Base-by-base conservation (phyloP, 2,329 filamentous ascomycete species). In the Phialophora chinensis region DNA sequence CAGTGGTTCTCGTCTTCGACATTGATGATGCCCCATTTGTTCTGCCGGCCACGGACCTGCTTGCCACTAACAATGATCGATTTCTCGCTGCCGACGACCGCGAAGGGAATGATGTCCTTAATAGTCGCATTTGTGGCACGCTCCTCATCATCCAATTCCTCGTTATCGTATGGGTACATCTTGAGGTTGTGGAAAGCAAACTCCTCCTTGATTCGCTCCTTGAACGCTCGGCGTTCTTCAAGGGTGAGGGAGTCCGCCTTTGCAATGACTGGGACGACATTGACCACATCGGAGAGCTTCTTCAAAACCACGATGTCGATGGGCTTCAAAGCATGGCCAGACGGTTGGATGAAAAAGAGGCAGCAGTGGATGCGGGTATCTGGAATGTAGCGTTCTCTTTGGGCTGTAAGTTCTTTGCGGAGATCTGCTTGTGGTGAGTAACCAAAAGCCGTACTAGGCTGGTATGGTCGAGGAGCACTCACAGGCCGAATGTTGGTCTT, bases 91-190 rank as follows among this genome's bases (percentile, higher is more conserved):
- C 95, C 95, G 73, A 99, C 94, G 72, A 99, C 94, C 54, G 95
- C 95, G 78, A 99, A 99, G 73, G 95, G 95, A 72, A 99, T 92
- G 74, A 97, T 91, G 78, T 90, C 90, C 93, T 98, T 98, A 84
- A 99, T 99, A 79, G 96, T 91, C 66, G 88, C 89, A 84, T 98
- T 98, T 82, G 96, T 85, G 69, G 90, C 89, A 75, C 92, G 90
- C 85, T 99, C 95, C 85, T 99, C 95, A 72, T 95, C 91, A 77
- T 99, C 95, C 74, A 98, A 90, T 86, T 99, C 95, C 76, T 99
- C 95, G 79, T 97, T 98, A 81, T 99, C 95, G 81, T 99, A 99
- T 68, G 95, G 95, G 86, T 96, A 99, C 95, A 99, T 99, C 87
- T 97, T 94, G 77, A 99, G 88, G 86, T 98, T 98, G 88, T 99